Evolutionary conservation across 2,329 filamentous ascomycete species (phyloP).

Genomic region (Lachnellula suecica): DNA sequence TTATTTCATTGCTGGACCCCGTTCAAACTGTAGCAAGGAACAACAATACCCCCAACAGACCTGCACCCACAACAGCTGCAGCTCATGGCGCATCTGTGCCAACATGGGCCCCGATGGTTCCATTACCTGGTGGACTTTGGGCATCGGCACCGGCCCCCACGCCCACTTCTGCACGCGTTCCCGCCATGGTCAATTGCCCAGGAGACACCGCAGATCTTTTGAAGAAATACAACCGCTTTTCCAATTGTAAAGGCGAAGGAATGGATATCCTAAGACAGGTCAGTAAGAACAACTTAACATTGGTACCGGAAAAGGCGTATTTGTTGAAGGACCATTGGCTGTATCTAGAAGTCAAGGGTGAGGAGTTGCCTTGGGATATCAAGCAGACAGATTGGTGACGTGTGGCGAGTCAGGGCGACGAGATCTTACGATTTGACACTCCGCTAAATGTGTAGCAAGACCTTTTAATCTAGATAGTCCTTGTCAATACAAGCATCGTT

Average conservation of each 20-base stretch:
- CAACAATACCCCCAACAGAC: no score
- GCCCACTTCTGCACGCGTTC: no score
- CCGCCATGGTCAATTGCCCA: no score
- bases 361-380: slow-evolving; percentile 15
- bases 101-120: no score
- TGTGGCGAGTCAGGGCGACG: slow-evolving; percentile 1
- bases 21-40: no score
- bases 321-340: slow-evolving; percentile 5
- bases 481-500: no score
- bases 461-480: not conserved
- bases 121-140: no score
- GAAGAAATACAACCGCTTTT: not conserved
- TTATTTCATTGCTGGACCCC: no score
- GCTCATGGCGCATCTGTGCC: no score
- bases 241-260: not conserved
- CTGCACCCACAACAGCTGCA: no score
- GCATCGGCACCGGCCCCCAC: no score
- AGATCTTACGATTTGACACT: not conserved
- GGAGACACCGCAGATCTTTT: no score
- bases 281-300: not conserved
- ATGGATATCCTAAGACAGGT: not conserved
- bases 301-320: not conserved
- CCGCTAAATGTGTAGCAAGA: not conserved
- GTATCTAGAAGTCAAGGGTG: slow-evolving; percentile 6
- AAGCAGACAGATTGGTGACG: slow-evolving; percentile 9